Percentiles rank a stretch among this genome's conserved stretches.
These are phyloP conservation scores for Trifolium subterraneum DNA, from an alignment of 306 rosid genomes.

Conservation along the genomic window DNA sequence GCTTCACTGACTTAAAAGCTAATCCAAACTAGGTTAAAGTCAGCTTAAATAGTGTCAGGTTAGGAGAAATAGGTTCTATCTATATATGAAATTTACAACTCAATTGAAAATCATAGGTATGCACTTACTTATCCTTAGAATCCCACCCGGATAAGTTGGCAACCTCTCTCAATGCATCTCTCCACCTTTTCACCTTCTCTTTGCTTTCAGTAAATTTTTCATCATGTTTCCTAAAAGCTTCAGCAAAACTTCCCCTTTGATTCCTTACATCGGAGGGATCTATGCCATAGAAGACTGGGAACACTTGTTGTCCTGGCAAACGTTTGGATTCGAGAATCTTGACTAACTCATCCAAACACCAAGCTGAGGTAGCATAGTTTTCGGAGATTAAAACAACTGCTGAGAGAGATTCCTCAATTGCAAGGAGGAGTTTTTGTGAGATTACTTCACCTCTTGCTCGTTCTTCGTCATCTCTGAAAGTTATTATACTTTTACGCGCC, in stretches of 20 bases:
- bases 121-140: constrained; percentile 30
- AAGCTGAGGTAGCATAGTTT: constrained; percentile 35
- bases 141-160: constrained; percentile 36
- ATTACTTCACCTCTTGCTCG: constrained; percentile 36
- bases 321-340: constrained; percentile 32
- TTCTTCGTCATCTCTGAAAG: constrained; percentile 32
- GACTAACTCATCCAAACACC: constrained; percentile 45
- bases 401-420: constrained; percentile 39
- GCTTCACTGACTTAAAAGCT: too few relatives aligned
- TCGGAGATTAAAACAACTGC: constrained; percentile 35
- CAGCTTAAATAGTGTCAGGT: neutral
- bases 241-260: constrained; percentile 33
- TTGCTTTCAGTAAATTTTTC: neutral
- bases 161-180: constrained; percentile 29
- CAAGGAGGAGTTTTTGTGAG: neutral
- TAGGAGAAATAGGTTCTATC: neutral
- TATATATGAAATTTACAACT: neutral
- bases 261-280: constrained; percentile 38
- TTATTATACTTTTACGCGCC: constrained; percentile 10
- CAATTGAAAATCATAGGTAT: neutral
- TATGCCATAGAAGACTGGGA: constrained; percentile 34
- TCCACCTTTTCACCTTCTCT: constrained; percentile 33
- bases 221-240: constrained; percentile 34
- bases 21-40: too few relatives aligned
- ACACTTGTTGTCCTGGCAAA: neutral